A percentile compares a stretch with the other conserved stretches of the same genome.
These are phyloP conservation scores for Phytophthora sojae DNA, from an alignment of 352 stramenopile species.

Conservation along the genomic window DNA sequence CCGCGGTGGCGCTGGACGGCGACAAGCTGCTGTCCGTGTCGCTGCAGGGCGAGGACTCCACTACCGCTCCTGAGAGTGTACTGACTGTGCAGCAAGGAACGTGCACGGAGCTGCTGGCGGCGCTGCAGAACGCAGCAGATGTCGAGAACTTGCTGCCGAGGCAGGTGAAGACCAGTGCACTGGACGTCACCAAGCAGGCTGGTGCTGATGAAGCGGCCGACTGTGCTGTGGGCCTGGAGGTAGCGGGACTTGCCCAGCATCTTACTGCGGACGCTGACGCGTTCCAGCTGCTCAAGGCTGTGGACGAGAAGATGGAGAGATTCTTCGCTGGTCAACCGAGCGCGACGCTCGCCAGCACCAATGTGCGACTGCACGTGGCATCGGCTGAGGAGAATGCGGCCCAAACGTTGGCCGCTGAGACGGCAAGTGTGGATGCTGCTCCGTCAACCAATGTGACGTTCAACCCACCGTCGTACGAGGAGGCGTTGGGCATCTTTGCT, in stretches of 20 bases:
- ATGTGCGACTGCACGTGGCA: slow-evolving; percentile 44
- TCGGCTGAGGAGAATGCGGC: slow-evolving; percentile 1
- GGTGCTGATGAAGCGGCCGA: slow-evolving; percentile 15
- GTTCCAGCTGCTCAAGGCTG: slow-evolving; percentile 49
- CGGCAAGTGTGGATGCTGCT: slow-evolving; percentile 8
- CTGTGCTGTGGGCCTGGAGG: slow-evolving; percentile 38
- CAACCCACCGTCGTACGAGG: slow-evolving; percentile 68
- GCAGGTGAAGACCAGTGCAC: slow-evolving; percentile 28
- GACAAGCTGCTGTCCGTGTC: slow-evolving; percentile 40
- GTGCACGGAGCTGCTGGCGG: slow-evolving; percentile 36
- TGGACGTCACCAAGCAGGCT: slow-evolving; percentile 37
- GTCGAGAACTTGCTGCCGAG: slow-evolving; percentile 26
- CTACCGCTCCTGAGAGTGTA: slow-evolving; percentile 20
- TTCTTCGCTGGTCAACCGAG: slow-evolving; percentile 42
- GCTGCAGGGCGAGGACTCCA: slow-evolving; percentile 14
- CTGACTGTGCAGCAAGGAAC: slow-evolving; percentile 39
- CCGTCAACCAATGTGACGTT: slow-evolving; percentile 22
- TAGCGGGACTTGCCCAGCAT: slow-evolving; percentile 19
- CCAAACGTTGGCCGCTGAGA: slow-evolving; percentile 17
- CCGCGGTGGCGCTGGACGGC: slow-evolving; percentile 22
- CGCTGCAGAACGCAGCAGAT: slow-evolving; percentile 20
- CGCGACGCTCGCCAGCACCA: slow-evolving; percentile 34
- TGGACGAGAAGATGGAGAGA: slow-evolving; percentile 52
- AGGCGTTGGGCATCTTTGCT: slow-evolving; percentile 66
- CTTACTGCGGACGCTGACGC: slow-evolving; percentile 21